Base-by-base conservation (phyloP, 2,329 filamentous ascomycete species). In the Blumeriella jaapii region DNA sequence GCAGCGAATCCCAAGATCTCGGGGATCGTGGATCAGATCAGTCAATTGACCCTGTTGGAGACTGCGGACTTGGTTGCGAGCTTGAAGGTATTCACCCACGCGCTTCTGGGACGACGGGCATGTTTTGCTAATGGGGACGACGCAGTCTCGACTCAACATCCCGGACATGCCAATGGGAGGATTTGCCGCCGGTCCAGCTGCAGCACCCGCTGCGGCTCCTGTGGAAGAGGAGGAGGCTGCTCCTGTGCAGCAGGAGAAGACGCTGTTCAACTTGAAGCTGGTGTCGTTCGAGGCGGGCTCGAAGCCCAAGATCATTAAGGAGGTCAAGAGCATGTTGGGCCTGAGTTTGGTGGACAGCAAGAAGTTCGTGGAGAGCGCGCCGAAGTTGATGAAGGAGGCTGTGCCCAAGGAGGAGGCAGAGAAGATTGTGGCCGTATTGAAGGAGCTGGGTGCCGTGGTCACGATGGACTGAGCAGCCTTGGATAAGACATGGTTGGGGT, bases 241-340 rank as follows among this genome's bases (percentile, higher is more conserved):
- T 22, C 83, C 85, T 2, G 82, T 80, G 24, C 79, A 86, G 50
- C 85, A 91, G 61, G 94, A 96, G 74, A 96, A 79, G 78, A 89
- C 89, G 3, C 74, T 98, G 44, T 99, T 99, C 73, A 94, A 82
- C 60, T 64, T 99, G 48, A 96, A 95, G 69, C 78, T 99, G 45
- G 72, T 83, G 61, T 81, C 80, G 22, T 93, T 96, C 59, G 93
- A 98, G 34, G 71, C 86, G 17, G 71, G 65, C 32, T 68, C 89
- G 47, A 99, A 99, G 71, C 86, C 93, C 55, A 99, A 99, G 81
- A 70, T 98, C 55, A 99, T 98, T 73, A 99, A 99, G 75, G 91
- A 99, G 69, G 74, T 99, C 68, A 99, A 99, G 78, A 78, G 76
- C 56, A 71, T 98, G 75, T 69, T 99, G 42, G 91, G 91, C 27